Evolutionary conservation across 805 yeast species (phyloP).

Genomic region (Sugiyamaella boreocaroliniensis): DNA sequence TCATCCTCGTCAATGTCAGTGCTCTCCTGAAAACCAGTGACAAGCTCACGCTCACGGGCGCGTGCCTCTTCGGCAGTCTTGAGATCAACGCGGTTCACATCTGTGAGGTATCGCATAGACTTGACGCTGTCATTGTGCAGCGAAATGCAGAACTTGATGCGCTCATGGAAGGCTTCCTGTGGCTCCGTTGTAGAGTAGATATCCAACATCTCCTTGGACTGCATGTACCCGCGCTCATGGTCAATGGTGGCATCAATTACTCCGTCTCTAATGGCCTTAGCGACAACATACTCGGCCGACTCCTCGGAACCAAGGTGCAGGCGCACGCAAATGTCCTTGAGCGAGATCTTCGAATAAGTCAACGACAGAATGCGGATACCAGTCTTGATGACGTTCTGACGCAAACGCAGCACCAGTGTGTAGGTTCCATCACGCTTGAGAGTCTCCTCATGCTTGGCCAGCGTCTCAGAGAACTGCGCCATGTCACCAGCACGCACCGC

Average conservation of each 20-base stretch:
- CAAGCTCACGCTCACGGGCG: conserved; percentile 47
- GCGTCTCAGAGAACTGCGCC: conserved; percentile 64
- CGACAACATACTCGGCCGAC: conserved; percentile 92
- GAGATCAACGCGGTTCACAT: conserved; percentile 44
- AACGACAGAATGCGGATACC: conserved; percentile 91
- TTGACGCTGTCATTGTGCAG: conserved; percentile 88
- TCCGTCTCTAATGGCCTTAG: conserved; percentile 94
- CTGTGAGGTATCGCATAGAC: conserved; percentile 85
- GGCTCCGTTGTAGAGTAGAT: conserved; percentile 85
- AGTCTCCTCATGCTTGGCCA: conserved; percentile 52
- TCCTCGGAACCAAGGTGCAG: conserved; percentile 90
- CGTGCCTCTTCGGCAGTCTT: conserved; percentile 49
- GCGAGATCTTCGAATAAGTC: conserved; percentile 82
- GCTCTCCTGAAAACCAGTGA: conserved; percentile 39
- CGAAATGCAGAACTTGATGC: conserved; percentile 86
- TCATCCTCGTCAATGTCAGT: conserved; percentile 39
- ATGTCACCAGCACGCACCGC: conserved; percentile 93
- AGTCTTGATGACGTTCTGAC: conserved; percentile 96
- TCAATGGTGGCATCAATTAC: conserved; percentile 92
- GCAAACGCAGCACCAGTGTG: conserved; percentile 77
- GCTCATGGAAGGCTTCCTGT: conserved; percentile 79
- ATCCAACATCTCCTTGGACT: conserved; percentile 78
- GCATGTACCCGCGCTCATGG: conserved; percentile 86
- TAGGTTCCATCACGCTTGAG: conserved; percentile 74
- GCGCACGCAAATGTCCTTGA: conserved; percentile 89